Base-by-base conservation (phyloP, 345 rosid species). In the Eutrema yunnanense region DNA sequence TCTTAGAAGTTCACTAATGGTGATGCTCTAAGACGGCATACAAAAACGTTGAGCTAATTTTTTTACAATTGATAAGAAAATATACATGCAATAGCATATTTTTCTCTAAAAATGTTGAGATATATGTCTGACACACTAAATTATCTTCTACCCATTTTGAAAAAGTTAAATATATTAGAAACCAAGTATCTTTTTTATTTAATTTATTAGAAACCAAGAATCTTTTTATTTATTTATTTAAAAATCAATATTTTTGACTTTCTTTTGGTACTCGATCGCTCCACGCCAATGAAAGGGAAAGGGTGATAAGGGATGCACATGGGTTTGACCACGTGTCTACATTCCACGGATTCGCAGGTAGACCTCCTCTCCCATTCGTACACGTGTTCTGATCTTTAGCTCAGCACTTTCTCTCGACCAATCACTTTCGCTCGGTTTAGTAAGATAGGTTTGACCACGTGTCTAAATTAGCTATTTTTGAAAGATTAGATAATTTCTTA, bases 241-340 rank as follows among this genome's bases (percentile, higher is more conserved):
- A 37, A 37, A 32, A 54, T 3, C 4, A 59, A 38, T 38, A 59
- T 59, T 59, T 46, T 40, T 34, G 19, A 60, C 48, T 22, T 40
- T 3, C 4, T 60, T 37, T 43, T 12, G 27, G 44, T 58, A 37
- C 46, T 58, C 34, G 14, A 32, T 22, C 26, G 69, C 60, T 14
- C 30, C 48, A 54, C 16, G 59, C 77, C 77, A 65, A 36, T 36
- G 77, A 51, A 56, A 38, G 47, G n/a, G 49, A 37, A 66, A 66
- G 50, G 29, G 7, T 9, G 34, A 65, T 47, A 55, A 64, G 72
- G 27, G 42, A 56, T 65, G 52, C 72, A 73, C 77, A 73, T 73
- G 77, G 71, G 77, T 57, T 42, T 40, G 12, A 65, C 54, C 72
- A 65, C 72, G 77, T 73, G 77, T 73, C 77, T 46, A 47, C 12